Evolutionary conservation across 1,139 yeast species (phyloP).

Genomic region (Hansenula sp.): DNA sequence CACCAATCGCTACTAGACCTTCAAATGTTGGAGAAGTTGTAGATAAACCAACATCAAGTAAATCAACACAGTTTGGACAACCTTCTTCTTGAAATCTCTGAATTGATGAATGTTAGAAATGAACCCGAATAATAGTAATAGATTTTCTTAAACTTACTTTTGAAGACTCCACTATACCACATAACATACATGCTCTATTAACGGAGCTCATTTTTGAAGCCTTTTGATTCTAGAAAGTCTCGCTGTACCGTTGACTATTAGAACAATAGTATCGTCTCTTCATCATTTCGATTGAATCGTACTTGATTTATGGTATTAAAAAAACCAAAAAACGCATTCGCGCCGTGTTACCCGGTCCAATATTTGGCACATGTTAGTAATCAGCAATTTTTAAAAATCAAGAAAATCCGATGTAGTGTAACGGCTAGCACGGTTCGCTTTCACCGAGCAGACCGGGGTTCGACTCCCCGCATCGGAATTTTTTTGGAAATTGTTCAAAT

Average conservation of each 20-base stretch:
- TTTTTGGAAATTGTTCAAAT: neutral
- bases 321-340: too few species aligned
- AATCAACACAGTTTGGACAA: constrained; percentile 96
- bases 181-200: constrained; percentile 96
- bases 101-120: too few species aligned
- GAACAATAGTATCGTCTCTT: too few species aligned
- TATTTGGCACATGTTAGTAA: too few species aligned
- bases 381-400: neutral
- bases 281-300: too few species aligned
- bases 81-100: constrained; percentile 72
- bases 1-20: constrained; percentile 89
- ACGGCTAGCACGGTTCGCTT: constrained; percentile 83
- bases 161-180: constrained; percentile 85
- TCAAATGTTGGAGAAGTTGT: constrained; percentile 95
- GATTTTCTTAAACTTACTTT: constrained; percentile 29
- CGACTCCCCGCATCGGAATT: constrained; percentile 80
- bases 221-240: too few species aligned
- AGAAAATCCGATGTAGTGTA: constrained; percentile 65
- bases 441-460: constrained; percentile 83
- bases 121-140: neutral
- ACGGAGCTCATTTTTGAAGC: constrained; percentile 26
- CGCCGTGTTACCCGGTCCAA: neutral
- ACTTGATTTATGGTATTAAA: too few species aligned
- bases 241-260: too few species aligned
- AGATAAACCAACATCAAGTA: constrained; percentile 77